Conservation (phyloP, 192 early-diverging fungal genomes). For the Thoreauomyces humboldtii region DNA sequence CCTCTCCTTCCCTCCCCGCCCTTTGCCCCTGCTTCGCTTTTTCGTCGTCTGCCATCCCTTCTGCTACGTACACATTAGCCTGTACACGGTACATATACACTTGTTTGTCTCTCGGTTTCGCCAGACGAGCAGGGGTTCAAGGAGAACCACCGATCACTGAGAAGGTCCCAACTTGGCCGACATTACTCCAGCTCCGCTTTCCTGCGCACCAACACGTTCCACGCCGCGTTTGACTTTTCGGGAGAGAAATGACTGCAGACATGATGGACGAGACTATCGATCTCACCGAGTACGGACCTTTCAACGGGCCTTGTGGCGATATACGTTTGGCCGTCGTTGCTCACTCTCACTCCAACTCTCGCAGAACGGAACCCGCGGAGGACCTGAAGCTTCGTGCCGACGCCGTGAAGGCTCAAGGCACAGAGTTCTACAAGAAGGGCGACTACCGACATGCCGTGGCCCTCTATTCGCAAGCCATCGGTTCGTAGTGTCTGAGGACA, state of each 20-base stretch:
- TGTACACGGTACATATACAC: too few species aligned
- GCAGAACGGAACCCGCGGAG: not conserved
- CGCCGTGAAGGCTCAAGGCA: constrained; percentile 66
- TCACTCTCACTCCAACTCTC: not conserved
- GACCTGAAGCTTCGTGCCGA: constrained; percentile 55
- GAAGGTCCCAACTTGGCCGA: too few species aligned
- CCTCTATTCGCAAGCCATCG: constrained; percentile 69
- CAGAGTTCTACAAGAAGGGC: constrained; percentile 66
- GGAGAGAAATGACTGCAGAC: constrained; percentile 12
- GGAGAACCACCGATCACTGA: too few species aligned
- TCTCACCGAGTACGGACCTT: not conserved
- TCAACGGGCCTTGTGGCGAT: not conserved
- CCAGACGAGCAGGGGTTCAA: too few species aligned
- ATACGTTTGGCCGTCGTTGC: not conserved
- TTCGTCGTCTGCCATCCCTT: too few species aligned
- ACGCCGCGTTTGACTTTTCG: not conserved
- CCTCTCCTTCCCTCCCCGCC: too few species aligned
- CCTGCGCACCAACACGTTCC: not conserved
- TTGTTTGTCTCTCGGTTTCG: too few species aligned
- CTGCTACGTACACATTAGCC: too few species aligned
- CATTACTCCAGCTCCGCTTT: not conserved
- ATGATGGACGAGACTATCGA: constrained; percentile 9
- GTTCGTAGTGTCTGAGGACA: constrained; percentile 33
- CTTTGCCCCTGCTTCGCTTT: too few species aligned
- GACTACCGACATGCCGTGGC: constrained; percentile 66